Conservation (phyloP, 768 basidiomycete genomes). For the Brasilioporus rufonigricans region DNA sequence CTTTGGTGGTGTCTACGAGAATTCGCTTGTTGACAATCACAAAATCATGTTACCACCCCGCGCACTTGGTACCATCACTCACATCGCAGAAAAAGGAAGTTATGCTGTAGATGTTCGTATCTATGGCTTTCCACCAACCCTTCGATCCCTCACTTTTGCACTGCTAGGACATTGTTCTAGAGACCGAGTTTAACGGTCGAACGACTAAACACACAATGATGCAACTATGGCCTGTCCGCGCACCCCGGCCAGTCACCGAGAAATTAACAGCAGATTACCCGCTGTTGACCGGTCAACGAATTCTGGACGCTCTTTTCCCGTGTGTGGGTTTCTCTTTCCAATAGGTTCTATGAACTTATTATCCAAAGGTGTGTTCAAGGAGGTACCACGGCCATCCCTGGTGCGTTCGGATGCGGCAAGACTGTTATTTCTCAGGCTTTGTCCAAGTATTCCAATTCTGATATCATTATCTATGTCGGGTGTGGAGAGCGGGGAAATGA, state of each 20-base stretch:
- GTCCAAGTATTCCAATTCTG: constrained; percentile 98
- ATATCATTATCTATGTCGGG: constrained; percentile 98
- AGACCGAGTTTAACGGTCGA: constrained; percentile 98
- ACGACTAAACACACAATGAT: constrained; percentile 91
- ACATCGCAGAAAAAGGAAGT: constrained; percentile 90
- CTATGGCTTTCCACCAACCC: not conserved
- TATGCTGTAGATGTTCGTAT: constrained; percentile 82
- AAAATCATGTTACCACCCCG: constrained; percentile 96
- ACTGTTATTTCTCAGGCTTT: constrained; percentile 98
- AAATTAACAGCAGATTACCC: constrained; percentile 93
- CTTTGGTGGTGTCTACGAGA: constrained; percentile 94
- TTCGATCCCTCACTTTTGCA: not conserved
- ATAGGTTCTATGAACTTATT: not conserved
- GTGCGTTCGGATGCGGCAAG: constrained; percentile 98
- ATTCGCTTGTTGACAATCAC: constrained; percentile 94
- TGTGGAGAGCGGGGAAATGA: constrained; percentile 99
- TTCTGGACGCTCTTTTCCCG: constrained; percentile 96
- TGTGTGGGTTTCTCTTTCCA: constrained; percentile 38
- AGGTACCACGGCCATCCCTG: constrained; percentile 95
- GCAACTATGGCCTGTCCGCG: constrained; percentile 99
- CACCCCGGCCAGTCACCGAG: constrained; percentile 93
- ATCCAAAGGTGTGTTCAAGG: constrained; percentile 83
- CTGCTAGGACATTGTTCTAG: constrained; percentile 83
- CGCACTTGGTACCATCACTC: constrained; percentile 91
- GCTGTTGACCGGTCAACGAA: constrained; percentile 93